These are phyloP conservation scores for Backusella tarrabulga DNA, from an alignment of 192 early-diverging fungal species.

Conservation along the genomic window DNA sequence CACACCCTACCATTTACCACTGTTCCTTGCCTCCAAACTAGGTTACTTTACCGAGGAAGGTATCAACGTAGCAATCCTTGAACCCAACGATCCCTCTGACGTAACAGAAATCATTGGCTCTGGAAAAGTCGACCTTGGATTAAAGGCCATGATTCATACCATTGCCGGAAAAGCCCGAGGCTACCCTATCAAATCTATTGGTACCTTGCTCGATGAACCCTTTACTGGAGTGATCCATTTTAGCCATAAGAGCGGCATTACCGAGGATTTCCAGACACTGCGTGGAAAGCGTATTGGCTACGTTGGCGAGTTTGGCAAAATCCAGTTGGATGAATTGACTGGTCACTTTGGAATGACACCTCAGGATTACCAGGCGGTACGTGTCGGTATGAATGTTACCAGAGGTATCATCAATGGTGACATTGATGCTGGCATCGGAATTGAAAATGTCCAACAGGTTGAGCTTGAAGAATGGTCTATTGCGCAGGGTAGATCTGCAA, in stretches of 20 bases:
- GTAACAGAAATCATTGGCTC: conserved; percentile 65
- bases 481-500: conserved; percentile 39
- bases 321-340: conserved; percentile 60
- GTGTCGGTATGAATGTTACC: conserved; percentile 69
- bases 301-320: conserved; percentile 65
- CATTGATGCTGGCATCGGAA: conserved; percentile 64
- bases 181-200: conserved; percentile 62
- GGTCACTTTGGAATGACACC: conserved; percentile 54
- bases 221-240: conserved; percentile 64
- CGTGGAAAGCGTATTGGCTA: conserved; percentile 61
- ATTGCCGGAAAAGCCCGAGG: conserved; percentile 65
- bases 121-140: conserved; percentile 60
- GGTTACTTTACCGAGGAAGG: conserved; percentile 57
- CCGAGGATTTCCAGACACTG: conserved; percentile 51
- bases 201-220: conserved; percentile 63
- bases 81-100: conserved; percentile 63
- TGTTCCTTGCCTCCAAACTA: conserved; percentile 65
- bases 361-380: conserved; percentile 53
- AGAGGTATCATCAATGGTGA: conserved; percentile 53
- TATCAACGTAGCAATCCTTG: conserved; percentile 64
- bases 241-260: conserved; percentile 50
- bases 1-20: conserved; percentile 61
- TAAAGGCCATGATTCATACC: conserved; percentile 73
- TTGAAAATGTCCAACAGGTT: conserved; percentile 66
- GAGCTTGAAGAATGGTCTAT: conserved; percentile 59